Base-by-base conservation (phyloP, 2,329 filamentous ascomycete genomes). In the Penicillium palitans region DNA sequence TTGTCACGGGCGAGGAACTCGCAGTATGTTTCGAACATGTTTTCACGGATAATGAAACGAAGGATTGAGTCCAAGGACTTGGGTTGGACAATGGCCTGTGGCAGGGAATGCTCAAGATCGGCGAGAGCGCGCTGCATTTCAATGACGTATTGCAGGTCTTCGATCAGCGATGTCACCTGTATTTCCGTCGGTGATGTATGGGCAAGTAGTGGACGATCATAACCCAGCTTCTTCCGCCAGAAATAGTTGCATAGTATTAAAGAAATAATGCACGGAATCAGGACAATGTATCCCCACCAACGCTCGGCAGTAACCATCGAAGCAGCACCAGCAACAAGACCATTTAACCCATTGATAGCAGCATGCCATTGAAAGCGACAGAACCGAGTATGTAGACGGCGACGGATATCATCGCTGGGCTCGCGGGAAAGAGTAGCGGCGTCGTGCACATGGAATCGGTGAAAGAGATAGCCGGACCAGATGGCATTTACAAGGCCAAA, bases 211-310 rank as follows among this genome's bases (percentile, higher is more conserved):
- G 72, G 70, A 0, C 78, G 72, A 51, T 78, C 74, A 55, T 84
- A 83, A 0, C 80, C 81, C 1, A 83, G 73, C 24, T 75, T 69
- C 4, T 67, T 67, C 2, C 81, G 70, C 79, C 80, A 84, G 68
- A 80, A 78, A n/a, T 75, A 69, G 51, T 84, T 84, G 65, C 78
- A 79, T 8, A 77, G 68, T 2, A 80, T 71, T 1, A 80, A 75
- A 0, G 76, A 71, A 3, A 80, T 56, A 9, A 84, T 80, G 60
- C 82, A 83, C 0, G 82, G 82, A 2, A 80, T 72, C 5, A 84
- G 68, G 0, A 84, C 72, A 0, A 83, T 71, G 49, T 85, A 85
- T 2, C 79, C 83, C 76, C 78, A 81, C 82, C 82, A 84, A 29
- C 69, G 64, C 3, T 78, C 79, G 0, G 81, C 78, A 0, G 81